Percentiles rank a stretch among this genome's conserved stretches.
These are phyloP conservation scores for Phyllostachys edulis DNA, from an alignment of 176 grass and related monocot genomes.

Conservation along the genomic window DNA sequence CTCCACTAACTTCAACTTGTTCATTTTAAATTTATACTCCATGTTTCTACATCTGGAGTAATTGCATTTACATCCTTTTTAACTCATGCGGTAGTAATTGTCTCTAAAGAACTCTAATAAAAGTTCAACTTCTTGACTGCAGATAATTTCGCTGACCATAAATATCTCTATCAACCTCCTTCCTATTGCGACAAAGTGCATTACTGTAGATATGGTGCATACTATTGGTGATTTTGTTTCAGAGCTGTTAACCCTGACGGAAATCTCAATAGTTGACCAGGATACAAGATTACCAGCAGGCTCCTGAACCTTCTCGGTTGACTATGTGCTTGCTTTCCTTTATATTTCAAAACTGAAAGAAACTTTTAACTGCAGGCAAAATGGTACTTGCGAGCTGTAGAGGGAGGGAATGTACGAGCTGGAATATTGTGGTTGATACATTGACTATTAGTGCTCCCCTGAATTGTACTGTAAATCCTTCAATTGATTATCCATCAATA, in stretches of 20 bases:
- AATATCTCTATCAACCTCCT: constrained; percentile 59
- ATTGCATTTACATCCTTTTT: constrained; percentile 7
- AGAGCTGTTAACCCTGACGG: constrained; percentile 50
- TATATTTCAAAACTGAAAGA: too few species aligned
- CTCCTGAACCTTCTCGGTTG: too few species aligned
- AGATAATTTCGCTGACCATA: constrained; percentile 74
- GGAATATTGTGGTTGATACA: too few species aligned
- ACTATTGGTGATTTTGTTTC: constrained; percentile 48
- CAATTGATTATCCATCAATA: too few species aligned
- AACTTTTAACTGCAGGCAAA: too few species aligned
- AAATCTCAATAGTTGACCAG: constrained; percentile 64
- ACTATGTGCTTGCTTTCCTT: too few species aligned
- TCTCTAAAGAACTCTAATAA: constrained; percentile 29
- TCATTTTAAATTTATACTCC: constrained; percentile 1
- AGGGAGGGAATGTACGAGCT: too few species aligned
- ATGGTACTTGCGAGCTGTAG: too few species aligned
- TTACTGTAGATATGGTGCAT: constrained; percentile 32
- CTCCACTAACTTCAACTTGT: not conserved
- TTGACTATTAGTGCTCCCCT: too few species aligned
- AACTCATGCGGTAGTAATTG: not conserved
- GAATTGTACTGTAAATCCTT: too few species aligned
- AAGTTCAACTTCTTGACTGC: constrained; percentile 37
- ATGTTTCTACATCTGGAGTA: constrained; percentile 16
- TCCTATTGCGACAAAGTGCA: constrained; percentile 45
- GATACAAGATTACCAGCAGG: too few species aligned